These are phyloP conservation scores for Bothriochloa decipiens DNA, from an alignment of 176 grass and related monocot genomes.

Conservation along the genomic window DNA sequence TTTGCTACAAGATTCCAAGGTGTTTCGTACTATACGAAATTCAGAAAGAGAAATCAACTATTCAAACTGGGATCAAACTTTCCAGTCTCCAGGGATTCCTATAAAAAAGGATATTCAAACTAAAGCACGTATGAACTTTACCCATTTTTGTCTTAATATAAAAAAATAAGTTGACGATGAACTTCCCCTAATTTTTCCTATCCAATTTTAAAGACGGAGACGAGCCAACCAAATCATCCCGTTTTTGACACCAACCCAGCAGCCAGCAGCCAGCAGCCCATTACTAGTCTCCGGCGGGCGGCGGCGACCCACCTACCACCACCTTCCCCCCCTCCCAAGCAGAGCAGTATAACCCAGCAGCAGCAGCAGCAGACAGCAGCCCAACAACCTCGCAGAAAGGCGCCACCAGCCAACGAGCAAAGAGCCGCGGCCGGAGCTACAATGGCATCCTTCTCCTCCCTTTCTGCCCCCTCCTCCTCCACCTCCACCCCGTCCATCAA, in stretches of 20 bases:
- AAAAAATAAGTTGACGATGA: not conserved
- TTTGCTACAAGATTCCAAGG: not conserved
- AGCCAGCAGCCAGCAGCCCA: not conserved
- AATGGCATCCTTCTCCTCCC: conserved; percentile 35
- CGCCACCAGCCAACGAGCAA: conserved; percentile 16
- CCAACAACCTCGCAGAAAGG: not conserved
- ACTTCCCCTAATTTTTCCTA: not conserved
- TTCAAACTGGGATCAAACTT: not conserved
- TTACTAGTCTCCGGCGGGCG: conserved; percentile 11
- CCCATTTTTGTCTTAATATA: not conserved
- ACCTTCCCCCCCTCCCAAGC: not conserved
- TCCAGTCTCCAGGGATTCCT: not conserved
- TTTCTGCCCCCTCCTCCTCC: conserved; percentile 9
- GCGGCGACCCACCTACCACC: conserved; percentile 39
- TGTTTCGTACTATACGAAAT: not conserved
- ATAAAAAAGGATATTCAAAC: not conserved
- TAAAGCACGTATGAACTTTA: not conserved
- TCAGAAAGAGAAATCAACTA: not conserved
- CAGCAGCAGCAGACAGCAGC: not conserved
- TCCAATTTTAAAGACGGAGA: not conserved
- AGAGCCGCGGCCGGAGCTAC: not conserved
- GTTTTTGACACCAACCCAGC: conserved; percentile 12
- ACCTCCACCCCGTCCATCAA: conserved; percentile 21
- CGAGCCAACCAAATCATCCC: not conserved
- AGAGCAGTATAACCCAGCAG: conserved; percentile 13